These are phyloP conservation scores for Phaeolepiota aurea DNA, from an alignment of 768 basidiomycete genomes.

Conservation along the genomic window DNA sequence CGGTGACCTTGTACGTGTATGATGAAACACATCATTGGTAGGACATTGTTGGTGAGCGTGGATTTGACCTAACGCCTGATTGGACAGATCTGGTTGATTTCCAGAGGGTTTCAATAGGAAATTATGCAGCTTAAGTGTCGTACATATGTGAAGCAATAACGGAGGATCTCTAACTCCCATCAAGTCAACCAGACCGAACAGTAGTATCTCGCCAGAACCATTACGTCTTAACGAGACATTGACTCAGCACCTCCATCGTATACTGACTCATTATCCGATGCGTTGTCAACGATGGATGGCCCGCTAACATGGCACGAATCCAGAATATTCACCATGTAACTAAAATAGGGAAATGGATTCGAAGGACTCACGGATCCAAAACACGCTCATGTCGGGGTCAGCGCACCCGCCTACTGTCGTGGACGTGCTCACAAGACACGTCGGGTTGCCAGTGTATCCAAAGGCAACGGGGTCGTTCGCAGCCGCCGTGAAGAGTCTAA, in stretches of 20 bases:
- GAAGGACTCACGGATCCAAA: conserved; percentile 18
- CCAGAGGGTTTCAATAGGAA: no score
- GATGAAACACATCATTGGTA: no score
- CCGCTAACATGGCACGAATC: conserved; percentile 12
- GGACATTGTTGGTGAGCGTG: no score
- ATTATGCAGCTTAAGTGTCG: no score
- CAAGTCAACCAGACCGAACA: no score
- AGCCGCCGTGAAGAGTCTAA: conserved; percentile 17
- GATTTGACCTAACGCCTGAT: no score
- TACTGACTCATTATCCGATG: conserved; percentile 19
- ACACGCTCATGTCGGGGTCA: conserved; percentile 20
- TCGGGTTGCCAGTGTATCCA: conserved; percentile 18
- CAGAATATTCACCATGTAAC: background rate
- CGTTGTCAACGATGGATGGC: conserved; percentile 19
- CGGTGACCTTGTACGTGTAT: no score
- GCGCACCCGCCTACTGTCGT: conserved; percentile 21
- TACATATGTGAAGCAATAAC: no score
- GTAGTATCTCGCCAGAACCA: no score
- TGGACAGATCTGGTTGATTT: no score
- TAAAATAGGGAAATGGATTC: background rate
- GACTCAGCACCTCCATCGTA: conserved; percentile 12
- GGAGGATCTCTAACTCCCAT: no score
- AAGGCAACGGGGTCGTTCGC: conserved; percentile 14
- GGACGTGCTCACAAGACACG: conserved; percentile 20
- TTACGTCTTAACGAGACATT: conserved; percentile 4